These are phyloP conservation scores for Dryadomyces quercivorus DNA, from an alignment of 2,329 filamentous ascomycete genomes.

Conservation along the genomic window DNA sequence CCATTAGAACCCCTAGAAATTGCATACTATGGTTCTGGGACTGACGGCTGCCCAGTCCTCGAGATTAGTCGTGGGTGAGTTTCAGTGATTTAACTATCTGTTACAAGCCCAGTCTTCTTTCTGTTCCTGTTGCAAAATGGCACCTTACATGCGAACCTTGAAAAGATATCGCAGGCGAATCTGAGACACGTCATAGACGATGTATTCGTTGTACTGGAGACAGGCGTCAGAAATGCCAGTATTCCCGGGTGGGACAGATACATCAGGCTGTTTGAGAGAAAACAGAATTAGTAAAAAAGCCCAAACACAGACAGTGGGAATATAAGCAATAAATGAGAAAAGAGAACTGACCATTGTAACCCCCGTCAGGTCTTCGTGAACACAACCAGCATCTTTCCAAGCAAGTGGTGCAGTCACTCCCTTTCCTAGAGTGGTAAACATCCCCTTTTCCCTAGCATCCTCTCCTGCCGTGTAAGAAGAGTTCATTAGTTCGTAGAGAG, in stretches of 20 bases:
- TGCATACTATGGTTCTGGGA: conserved; percentile 62
- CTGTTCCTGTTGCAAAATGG: background rate
- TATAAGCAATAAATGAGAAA: background rate
- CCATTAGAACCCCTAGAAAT: conserved; percentile 29
- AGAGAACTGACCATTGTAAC: conserved; percentile 51
- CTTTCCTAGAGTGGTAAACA: conserved; percentile 58
- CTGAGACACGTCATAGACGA: conserved; percentile 57
- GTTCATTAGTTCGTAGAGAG: conserved; percentile 51
- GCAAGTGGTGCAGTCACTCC: conserved; percentile 49
- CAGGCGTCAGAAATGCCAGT: conserved; percentile 33
- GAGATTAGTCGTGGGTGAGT: too few species aligned
- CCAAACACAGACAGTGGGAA: background rate
- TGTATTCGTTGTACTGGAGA: conserved; percentile 62
- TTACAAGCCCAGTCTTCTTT: too few species aligned
- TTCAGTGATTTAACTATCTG: too few species aligned
- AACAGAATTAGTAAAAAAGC: background rate
- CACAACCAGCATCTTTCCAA: conserved; percentile 65
- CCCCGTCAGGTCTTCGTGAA: conserved; percentile 54
- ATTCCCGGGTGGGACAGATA: conserved; percentile 25
- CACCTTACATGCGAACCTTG: conserved; percentile 38
- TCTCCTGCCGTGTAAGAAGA: conserved; percentile 52
- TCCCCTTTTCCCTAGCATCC: conserved; percentile 43
- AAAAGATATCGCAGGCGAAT: conserved; percentile 60
- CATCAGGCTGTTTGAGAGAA: conserved; percentile 21
- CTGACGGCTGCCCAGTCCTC: conserved; percentile 41